Conservation (phyloP, 345 rosid species). For the Brassica incana region DNA sequence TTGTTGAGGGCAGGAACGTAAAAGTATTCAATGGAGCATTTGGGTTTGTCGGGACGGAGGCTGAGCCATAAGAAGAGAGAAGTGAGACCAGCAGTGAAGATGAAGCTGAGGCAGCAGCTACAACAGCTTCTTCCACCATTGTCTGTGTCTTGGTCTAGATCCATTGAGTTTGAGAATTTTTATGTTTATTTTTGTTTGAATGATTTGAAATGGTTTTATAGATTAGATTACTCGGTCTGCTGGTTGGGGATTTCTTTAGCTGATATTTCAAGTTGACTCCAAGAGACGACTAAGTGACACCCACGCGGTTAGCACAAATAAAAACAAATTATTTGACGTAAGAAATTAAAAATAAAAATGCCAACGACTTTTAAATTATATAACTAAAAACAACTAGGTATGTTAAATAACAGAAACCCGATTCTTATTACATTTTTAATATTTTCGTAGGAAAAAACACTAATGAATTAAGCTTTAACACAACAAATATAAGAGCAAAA, state of each 20-base stretch:
- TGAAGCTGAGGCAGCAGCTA: not conserved
- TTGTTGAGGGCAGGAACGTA: slow-evolving; percentile 62
- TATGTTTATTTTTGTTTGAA: not conserved
- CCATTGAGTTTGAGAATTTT: not conserved
- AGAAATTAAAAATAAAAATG: not conserved
- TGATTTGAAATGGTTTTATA: not conserved
- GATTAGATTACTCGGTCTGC: not conserved
- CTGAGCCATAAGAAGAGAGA: not conserved
- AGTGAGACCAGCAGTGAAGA: not conserved
- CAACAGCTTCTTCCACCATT: not conserved
- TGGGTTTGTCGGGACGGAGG: slow-evolving; percentile 37
- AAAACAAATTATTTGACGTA: not conserved
- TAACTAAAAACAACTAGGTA: not conserved
- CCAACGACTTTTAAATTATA: not conserved
- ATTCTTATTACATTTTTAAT: not conserved
- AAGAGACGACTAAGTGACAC: not conserved
- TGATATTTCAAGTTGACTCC: slow-evolving; percentile 4
- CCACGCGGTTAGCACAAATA: not conserved
- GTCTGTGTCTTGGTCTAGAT: not conserved
- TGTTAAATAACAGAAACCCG: not conserved
- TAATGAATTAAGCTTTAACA: not conserved
- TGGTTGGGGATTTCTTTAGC: not conserved
- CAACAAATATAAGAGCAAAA: not conserved
- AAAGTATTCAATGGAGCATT: slow-evolving; percentile 47
- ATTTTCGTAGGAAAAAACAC: not conserved